Conservation (phyloP, 495 filamentous ascomycete species). For the Penicillium cinerascens region DNA sequence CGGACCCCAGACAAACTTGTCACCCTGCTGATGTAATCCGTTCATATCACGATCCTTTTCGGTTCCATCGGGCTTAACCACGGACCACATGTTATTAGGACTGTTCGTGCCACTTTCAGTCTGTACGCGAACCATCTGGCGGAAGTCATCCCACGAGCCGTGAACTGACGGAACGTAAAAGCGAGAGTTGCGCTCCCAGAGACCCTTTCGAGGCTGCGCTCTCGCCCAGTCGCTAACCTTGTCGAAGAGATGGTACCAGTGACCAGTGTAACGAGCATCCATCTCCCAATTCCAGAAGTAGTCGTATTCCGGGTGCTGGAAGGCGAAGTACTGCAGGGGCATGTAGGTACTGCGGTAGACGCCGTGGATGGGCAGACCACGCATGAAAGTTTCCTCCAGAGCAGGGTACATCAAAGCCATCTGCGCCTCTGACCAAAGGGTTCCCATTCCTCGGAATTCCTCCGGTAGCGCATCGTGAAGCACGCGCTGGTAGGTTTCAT, state of each 20-base stretch:
- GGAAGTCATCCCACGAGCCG: conserved; percentile 89
- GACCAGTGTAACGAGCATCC: conserved; percentile 94
- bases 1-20: conserved; percentile 84
- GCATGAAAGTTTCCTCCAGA: conserved; percentile 67
- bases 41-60: conserved; percentile 41
- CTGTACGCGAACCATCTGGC: conserved; percentile 85
- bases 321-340: conserved; percentile 93
- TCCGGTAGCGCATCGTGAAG: conserved; percentile 71
- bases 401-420: conserved; percentile 86
- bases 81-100: conserved; percentile 68
- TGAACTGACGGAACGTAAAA: conserved; percentile 91
- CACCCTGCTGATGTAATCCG: conserved; percentile 50
- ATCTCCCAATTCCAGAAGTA: conserved; percentile 99
- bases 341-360: conserved; percentile 89
- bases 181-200: conserved; percentile 90
- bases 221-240: conserved; percentile 71
- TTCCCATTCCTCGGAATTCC: conserved; percentile 88
- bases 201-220: conserved; percentile 78
- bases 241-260: conserved; percentile 87
- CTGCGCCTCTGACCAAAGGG: conserved; percentile 87
- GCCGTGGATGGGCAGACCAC: conserved; percentile 78
- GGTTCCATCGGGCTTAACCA: conserved; percentile 34
- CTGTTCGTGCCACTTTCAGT: conserved; percentile 75
- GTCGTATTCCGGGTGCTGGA: conserved; percentile 89
- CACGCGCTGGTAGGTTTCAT: conserved; percentile 57